These are phyloP conservation scores for Apiospora koreana DNA, from an alignment of 2,329 filamentous ascomycete genomes.

Conservation along the genomic window DNA sequence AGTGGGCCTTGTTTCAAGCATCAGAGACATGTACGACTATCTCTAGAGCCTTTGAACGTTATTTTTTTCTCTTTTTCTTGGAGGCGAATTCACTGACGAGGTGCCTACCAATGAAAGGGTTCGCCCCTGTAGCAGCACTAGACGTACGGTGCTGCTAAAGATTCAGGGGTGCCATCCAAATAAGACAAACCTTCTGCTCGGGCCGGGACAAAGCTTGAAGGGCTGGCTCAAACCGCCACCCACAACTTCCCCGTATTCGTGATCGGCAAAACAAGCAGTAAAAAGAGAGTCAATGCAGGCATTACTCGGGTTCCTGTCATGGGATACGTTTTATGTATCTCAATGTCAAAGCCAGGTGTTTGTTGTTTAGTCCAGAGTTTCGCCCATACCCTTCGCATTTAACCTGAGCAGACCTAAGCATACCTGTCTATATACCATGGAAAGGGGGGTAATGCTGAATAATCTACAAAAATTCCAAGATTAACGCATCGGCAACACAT, in stretches of 20 bases:
- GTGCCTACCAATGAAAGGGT: too few species aligned
- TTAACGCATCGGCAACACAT: neutral
- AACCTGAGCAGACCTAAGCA: too few species aligned
- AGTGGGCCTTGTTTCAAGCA: too few species aligned
- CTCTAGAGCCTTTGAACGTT: too few species aligned
- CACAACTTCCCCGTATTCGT: neutral
- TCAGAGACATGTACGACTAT: too few species aligned
- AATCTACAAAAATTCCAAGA: neutral
- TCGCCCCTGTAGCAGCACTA: too few species aligned
- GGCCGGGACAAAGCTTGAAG: neutral
- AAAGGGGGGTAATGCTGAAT: neutral
- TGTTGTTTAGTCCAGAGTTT: neutral
- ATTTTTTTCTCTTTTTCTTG: too few species aligned
- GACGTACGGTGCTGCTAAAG: neutral
- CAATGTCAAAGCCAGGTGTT: neutral
- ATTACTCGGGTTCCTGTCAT: neutral
- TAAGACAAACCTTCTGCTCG: neutral
- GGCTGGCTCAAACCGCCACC: neutral
- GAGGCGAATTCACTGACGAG: too few species aligned
- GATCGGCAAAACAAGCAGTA: neutral
- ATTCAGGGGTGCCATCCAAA: neutral
- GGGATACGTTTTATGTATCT: neutral
- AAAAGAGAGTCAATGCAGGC: neutral
- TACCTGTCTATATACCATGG: neutral
- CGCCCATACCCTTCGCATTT: neutral